Base-by-base conservation (phyloP, 2,329 filamentous ascomycete genomes). In the Fusarium burgessii region DNA sequence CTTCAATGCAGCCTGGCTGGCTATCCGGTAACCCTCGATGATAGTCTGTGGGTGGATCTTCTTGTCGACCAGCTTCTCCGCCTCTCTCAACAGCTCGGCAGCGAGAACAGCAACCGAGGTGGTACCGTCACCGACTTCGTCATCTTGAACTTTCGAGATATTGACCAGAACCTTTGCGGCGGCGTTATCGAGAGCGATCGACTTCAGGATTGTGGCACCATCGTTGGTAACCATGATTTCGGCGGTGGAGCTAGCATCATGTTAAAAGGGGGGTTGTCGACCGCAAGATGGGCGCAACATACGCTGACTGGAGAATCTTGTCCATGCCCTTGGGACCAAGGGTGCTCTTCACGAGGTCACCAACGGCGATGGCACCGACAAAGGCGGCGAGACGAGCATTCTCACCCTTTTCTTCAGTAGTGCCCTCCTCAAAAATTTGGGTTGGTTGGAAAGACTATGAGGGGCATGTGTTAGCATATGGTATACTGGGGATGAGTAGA, bases 31-130 rank as follows among this genome's bases (percentile, higher is more conserved):
- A 56, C 96, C 96, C 79, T 99, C 96, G 79, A 99, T 99, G 82
- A 99, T 99, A 56, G 96, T 98, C 87, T 99, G 96, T 55, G 96
- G 96, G 83, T 99, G 96, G 77, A 99, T 98, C 86, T 98, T 98
- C 86, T 95, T 94, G 85, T 97, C 93, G 75, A 99, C 94, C 52
- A 99, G 89, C 85, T 97, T 95, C 86, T 99, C 96, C 50, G 96
- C 96, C 84, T 99, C 96, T 71, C 96, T 92, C 72, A 99, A 88
- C 66, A 99, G 89, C 85, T 99, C 96, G 65, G 96, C 96, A 41
- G 96, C 95, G 70, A 99, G 87, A 18, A 99, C 96, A 45, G 96
- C 92, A 61, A 99, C 96, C n/a, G 95, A 98, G 25, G 96, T 99
- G 47, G 96, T 99, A 64, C 96, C 96, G 80, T 99, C 96, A 79